These are phyloP conservation scores for Ceratocystis eucalypticola DNA, from an alignment of 2,329 filamentous ascomycete species.

Conservation along the genomic window DNA sequence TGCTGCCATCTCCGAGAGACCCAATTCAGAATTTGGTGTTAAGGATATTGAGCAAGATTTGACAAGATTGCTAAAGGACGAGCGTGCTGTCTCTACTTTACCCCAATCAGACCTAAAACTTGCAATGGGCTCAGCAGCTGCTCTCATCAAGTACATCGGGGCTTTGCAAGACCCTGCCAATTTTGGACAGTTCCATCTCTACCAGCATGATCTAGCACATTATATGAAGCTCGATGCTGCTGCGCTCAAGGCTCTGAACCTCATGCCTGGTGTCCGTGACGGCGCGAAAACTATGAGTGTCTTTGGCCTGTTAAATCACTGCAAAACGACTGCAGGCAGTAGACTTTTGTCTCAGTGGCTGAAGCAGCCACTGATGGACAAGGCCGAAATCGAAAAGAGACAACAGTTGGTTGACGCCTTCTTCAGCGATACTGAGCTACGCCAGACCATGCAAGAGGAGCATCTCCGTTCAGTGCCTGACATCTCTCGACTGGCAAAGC, in stretches of 20 bases:
- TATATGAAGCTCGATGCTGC: slow-evolving; percentile 98
- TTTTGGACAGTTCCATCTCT: slow-evolving; percentile 92
- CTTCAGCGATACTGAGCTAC: slow-evolving; percentile 77
- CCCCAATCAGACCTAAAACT: slow-evolving; percentile 88
- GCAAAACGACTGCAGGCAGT: slow-evolving; percentile 90
- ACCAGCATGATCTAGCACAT: slow-evolving; percentile 90
- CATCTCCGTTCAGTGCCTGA: slow-evolving; percentile 88
- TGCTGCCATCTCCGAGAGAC: slow-evolving; percentile 72
- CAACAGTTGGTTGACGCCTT: slow-evolving; percentile 95
- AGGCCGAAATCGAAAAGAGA: slow-evolving; percentile 73
- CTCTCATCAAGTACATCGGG: slow-evolving; percentile 86
- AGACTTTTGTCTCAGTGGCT: slow-evolving; percentile 87
- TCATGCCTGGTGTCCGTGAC: slow-evolving; percentile 91
- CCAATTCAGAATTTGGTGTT: slow-evolving; percentile 62
- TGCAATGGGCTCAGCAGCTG: slow-evolving; percentile 88
- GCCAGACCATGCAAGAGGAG: slow-evolving; percentile 94
- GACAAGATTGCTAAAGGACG: slow-evolving; percentile 73
- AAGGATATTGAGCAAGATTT: slow-evolving; percentile 95
- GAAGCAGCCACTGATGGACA: slow-evolving; percentile 91
- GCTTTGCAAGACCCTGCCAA: slow-evolving; percentile 85
- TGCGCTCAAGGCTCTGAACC: slow-evolving; percentile 81
- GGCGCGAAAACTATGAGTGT: slow-evolving; percentile 96
- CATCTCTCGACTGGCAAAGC: slow-evolving; percentile 82
- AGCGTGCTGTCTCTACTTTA: slow-evolving; percentile 59
- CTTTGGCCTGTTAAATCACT: slow-evolving; percentile 88